These are phyloP conservation scores for Penicillium pulvis DNA, from an alignment of 495 filamentous ascomycete genomes.

Conservation along the genomic window DNA sequence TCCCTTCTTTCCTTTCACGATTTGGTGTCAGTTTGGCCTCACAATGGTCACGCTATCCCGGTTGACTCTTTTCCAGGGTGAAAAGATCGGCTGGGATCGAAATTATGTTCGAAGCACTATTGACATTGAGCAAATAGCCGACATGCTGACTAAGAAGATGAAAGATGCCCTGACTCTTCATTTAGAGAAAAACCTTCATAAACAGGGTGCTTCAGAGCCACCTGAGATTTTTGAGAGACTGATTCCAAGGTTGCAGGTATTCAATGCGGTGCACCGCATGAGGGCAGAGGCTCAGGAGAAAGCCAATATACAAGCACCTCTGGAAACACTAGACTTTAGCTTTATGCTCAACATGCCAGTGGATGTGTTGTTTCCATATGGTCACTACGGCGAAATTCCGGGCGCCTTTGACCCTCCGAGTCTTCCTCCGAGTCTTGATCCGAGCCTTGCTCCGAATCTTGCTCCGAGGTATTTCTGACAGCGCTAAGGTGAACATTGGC, in stretches of 20 bases:
- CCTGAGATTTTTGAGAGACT: conserved; percentile 24
- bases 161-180: conserved; percentile 10
- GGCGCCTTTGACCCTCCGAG: neutral
- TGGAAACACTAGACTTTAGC: conserved; percentile 12
- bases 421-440: neutral
- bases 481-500: neutral
- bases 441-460: neutral
- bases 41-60: conserved; percentile 33
- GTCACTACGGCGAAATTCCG: conserved; percentile 9
- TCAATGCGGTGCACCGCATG: conserved; percentile 22
- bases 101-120: conserved; percentile 21
- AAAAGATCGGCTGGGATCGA: conserved; percentile 23
- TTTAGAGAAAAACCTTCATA: neutral
- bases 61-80: conserved; percentile 31
- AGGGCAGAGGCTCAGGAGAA: conserved; percentile 15
- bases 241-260: conserved; percentile 7
- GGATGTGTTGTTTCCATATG: conserved; percentile 19
- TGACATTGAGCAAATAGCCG: conserved; percentile 15
- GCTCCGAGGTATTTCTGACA: neutral
- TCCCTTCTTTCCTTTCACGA: conserved; percentile 24
- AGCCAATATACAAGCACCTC: neutral
- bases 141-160: conserved; percentile 13
- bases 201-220: neutral
- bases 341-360: conserved; percentile 19
- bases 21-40: conserved; percentile 28